Conservation (phyloP, 2,329 filamentous ascomycete species). For the Coleophoma eucalyptorum region DNA sequence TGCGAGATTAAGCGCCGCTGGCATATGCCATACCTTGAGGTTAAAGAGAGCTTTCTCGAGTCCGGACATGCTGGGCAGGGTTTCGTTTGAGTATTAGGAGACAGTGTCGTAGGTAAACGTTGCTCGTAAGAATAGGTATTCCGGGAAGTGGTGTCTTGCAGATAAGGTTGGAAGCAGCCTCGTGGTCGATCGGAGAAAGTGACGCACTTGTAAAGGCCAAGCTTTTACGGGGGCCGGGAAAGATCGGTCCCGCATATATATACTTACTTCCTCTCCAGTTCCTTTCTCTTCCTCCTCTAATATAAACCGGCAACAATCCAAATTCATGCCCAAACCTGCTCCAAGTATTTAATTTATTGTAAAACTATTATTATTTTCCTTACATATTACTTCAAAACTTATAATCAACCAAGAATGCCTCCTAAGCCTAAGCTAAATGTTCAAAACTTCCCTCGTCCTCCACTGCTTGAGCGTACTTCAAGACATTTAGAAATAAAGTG, state of each 20-base stretch:
- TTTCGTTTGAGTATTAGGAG: not conserved
- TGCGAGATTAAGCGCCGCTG: no score
- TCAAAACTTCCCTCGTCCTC: constrained; percentile 54
- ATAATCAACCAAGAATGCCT: constrained; percentile 25
- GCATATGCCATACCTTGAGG: constrained; percentile 42
- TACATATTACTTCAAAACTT: no score
- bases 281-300: no score
- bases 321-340: no score
- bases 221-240: constrained; percentile 8
- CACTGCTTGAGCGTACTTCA: constrained; percentile 47
- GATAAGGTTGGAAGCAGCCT: not conserved
- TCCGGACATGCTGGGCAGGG: constrained; percentile 46
- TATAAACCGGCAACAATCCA: no score
- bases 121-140: not conserved
- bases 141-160: not conserved
- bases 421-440: constrained; percentile 46
- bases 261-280: no score
- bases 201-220: not conserved
- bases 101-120: not conserved
- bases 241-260: constrained; percentile 7
- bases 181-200: not conserved
- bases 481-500: constrained; percentile 54
- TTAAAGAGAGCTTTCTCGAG: constrained; percentile 60
- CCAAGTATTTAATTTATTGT: no score
- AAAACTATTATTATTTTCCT: no score